Evolutionary conservation across 345 rosid species (phyloP).

Genomic region (Isatis tinctoria): DNA sequence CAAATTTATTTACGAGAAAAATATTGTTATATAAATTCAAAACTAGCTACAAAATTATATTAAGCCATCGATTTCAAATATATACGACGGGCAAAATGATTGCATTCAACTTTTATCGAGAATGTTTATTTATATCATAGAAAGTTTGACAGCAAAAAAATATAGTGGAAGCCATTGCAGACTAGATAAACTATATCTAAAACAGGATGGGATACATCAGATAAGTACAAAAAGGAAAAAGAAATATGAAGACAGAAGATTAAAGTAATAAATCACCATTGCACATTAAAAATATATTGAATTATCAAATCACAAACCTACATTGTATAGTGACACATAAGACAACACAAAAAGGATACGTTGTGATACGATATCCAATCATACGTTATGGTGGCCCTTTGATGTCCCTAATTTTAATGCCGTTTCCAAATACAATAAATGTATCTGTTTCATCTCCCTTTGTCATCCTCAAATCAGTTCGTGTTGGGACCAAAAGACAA

Average conservation of each 20-base stretch:
- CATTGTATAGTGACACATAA: constrained; percentile 30
- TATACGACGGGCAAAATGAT: neutral
- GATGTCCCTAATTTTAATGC: constrained; percentile 12
- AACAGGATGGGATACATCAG: neutral
- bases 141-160: neutral
- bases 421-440: constrained; percentile 13
- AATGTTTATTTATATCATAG: neutral
- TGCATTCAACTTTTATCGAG: neutral
- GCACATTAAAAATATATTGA: neutral
- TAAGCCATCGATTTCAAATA: neutral
- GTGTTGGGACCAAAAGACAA: constrained; percentile 7
- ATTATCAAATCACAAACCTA: constrained; percentile 5
- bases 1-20: neutral
- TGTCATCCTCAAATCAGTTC: neutral
- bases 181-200: neutral
- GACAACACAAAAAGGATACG: constrained; percentile 31
- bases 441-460: constrained; percentile 5
- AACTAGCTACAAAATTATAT: neutral
- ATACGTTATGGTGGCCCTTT: constrained; percentile 25
- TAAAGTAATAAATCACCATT: neutral
- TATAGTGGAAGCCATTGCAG: neutral
- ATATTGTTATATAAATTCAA: neutral
- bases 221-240: constrained; percentile 1
- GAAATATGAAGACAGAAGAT: neutral
- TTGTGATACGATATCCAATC: constrained; percentile 18